phyloP scores from a whole-genome alignment of 2,329 filamentous ascomycete species.

The Aspergillus novofumigatus region DNA sequence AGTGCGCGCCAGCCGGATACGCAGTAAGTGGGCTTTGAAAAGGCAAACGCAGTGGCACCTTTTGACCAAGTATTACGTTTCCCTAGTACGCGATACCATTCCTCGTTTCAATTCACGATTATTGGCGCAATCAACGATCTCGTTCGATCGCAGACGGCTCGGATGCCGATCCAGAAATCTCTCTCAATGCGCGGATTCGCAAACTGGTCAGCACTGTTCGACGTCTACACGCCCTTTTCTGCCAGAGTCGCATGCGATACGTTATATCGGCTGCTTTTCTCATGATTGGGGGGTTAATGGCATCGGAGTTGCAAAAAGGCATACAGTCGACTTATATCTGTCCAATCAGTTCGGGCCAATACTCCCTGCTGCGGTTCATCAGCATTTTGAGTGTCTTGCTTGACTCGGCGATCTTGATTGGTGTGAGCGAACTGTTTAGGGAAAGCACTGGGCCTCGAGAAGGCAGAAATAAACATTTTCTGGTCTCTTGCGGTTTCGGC shows the following conservation, averaged over 20 bases:
- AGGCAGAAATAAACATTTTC: constrained; percentile 19
- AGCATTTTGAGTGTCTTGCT: constrained; percentile 37
- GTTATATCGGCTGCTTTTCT: constrained; percentile 37
- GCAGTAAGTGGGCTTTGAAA: constrained; percentile 23
- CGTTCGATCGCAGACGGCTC: constrained; percentile 17
- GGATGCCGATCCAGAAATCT: constrained; percentile 10
- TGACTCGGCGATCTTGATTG: constrained; percentile 41
- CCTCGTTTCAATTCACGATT: constrained; percentile 40
- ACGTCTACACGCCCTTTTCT: constrained; percentile 25
- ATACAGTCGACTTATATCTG: constrained; percentile 49
- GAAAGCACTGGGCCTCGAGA: constrained; percentile 17
- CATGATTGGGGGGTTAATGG: constrained; percentile 35
- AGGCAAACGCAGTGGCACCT: background rate
- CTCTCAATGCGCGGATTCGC: constrained; percentile 14
- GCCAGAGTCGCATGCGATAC: constrained; percentile 34
- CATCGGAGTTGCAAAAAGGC: constrained; percentile 30
- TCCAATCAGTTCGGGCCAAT: constrained; percentile 34
- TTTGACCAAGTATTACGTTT: constrained; percentile 11
- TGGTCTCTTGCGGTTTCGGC: constrained; percentile 26
- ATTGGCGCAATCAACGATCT: constrained; percentile 28
- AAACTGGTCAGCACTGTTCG: constrained; percentile 25
- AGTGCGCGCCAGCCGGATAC: constrained; percentile 40
- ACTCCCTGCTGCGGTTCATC: constrained; percentile 32
- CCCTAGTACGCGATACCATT: constrained; percentile 38
- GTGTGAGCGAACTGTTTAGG: constrained; percentile 26